Evolutionary conservation across 2,329 filamentous ascomycete genomes (phyloP), one percentile per base, ranked within the genome.

Genomic region (Falciphora oryzae): DNA sequence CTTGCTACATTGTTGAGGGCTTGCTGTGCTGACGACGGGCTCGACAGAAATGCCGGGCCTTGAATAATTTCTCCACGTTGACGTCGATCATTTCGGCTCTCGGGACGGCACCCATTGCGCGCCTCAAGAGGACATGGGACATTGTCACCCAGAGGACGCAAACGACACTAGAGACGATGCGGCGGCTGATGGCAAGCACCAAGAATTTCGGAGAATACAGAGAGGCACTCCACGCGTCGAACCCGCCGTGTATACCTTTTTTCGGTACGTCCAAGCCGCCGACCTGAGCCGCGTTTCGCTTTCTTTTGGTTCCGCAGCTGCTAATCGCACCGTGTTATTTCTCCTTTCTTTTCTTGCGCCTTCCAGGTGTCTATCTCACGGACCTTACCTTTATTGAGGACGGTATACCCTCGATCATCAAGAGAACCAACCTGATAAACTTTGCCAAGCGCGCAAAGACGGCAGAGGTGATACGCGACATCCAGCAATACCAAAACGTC

Each of bases 141-240:
- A 91, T 95, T 74, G 92, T 98, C 44, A 95, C 93, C 65, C 89
- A 91, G 64, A 90, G 93, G 69, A 95, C 92, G 2, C 89, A 89
- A 69, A 81, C 84, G 16, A 87, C 90, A 10, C 79, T 99, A 53
- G 95, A 99, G 76, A 89, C 86, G 62, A 97, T 99, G 93, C 90
- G 94, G 64, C 89, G 89, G 69, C 84, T 98, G 65, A 99, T 99
- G 93, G 92, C 91, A 28, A 97, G 93, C 77, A 97, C 93, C 59
- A 97, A 96, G 81, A 99, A 99, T 77, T 99, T 98, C 80, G 91
- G 91, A 71, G 93, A 97, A 77, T 99, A 99, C 76, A 87, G 95
- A 75, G 95, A 98, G 74, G 89, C 92, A 32, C 81, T 99, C 64
- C 94, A 97, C 80, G 89, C 89, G 64, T 93, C 94, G 31, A 97